These are phyloP conservation scores for Hanseniaspora osmophila DNA, from an alignment of 805 yeast genomes.

Conservation along the genomic window DNA sequence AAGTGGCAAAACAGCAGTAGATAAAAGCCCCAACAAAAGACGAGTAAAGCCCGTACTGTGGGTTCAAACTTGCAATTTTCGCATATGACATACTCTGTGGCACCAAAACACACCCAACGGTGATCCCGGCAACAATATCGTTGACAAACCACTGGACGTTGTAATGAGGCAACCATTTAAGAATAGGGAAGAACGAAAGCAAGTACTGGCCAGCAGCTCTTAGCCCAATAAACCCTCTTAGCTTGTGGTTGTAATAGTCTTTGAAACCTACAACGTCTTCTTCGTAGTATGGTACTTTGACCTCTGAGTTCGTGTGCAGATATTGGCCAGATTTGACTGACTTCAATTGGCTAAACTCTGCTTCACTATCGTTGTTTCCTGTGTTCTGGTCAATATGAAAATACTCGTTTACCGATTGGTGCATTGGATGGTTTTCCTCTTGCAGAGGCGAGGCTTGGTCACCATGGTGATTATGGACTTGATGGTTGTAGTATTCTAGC, in stretches of 20 bases:
- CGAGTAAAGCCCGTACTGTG: conserved; percentile 82
- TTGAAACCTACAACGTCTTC: conserved; percentile 1
- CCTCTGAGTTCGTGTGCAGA: not conserved
- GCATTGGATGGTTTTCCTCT: not conserved
- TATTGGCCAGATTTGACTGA: not conserved
- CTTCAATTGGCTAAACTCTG: not conserved
- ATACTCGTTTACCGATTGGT: not conserved
- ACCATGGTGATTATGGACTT: not conserved
- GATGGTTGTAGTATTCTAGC: not conserved
- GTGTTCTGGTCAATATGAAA: not conserved
- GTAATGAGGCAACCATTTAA: conserved; percentile 75
- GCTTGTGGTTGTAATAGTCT: conserved; percentile 1
- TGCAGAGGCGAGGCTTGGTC: not conserved
- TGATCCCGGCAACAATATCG: conserved; percentile 81
- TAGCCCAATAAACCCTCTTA: not conserved
- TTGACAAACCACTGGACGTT: conserved; percentile 66
- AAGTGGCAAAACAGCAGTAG: conserved; percentile 84
- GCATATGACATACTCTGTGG: conserved; percentile 97
- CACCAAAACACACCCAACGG: conserved; percentile 84
- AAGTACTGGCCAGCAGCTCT: conserved; percentile 30
- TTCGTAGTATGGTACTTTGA: not conserved
- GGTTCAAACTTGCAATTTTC: conserved; percentile 60
- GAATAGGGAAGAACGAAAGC: conserved; percentile 60
- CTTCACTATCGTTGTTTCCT: not conserved
- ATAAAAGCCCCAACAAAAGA: conserved; percentile 83